Conservation (phyloP, 306 rosid genomes). For the Quercus agrifolia region DNA sequence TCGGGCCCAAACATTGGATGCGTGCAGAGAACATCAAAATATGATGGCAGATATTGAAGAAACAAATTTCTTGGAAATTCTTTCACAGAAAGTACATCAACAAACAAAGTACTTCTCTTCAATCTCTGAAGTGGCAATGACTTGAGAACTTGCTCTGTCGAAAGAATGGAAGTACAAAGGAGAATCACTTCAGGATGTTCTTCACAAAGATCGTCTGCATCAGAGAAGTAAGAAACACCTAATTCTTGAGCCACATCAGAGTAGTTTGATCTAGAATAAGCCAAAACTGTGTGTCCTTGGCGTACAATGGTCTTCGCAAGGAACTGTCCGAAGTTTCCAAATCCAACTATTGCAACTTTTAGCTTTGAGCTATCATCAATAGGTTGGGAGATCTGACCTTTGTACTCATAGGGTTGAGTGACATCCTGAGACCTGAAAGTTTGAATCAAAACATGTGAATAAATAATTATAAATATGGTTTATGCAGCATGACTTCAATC, state of each 20-base stretch:
- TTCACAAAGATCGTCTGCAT: slow-evolving; percentile 76
- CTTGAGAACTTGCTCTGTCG: slow-evolving; percentile 66
- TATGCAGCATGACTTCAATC: background rate
- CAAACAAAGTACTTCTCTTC: slow-evolving; percentile 81
- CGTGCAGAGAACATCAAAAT: slow-evolving; percentile 78
- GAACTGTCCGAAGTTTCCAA: slow-evolving; percentile 94
- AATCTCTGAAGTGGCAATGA: slow-evolving; percentile 76
- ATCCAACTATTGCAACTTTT: slow-evolving; percentile 72
- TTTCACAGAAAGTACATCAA: slow-evolving; percentile 90
- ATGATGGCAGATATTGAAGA: slow-evolving; percentile 56
- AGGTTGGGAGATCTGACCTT: slow-evolving; percentile 9
- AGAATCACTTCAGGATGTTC: slow-evolving; percentile 90
- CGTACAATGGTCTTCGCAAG: slow-evolving; percentile 59
- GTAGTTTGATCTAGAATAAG: slow-evolving; percentile 76
- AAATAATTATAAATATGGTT: slow-evolving; percentile 5
- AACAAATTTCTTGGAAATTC: slow-evolving; percentile 79
- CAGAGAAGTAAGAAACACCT: slow-evolving; percentile 58
- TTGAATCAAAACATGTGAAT: background rate
- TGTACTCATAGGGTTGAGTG: slow-evolving; percentile 16
- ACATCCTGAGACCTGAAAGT: slow-evolving; percentile 33
- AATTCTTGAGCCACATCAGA: slow-evolving; percentile 55
- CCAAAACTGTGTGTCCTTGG: slow-evolving; percentile 76
- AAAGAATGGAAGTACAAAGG: slow-evolving; percentile 83
- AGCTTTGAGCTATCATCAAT: slow-evolving; percentile 48
- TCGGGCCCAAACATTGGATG: slow-evolving; percentile 99